phyloP scores from a whole-genome alignment of 2,329 filamentous ascomycete genomes.

The Capronia epimyces region DNA sequence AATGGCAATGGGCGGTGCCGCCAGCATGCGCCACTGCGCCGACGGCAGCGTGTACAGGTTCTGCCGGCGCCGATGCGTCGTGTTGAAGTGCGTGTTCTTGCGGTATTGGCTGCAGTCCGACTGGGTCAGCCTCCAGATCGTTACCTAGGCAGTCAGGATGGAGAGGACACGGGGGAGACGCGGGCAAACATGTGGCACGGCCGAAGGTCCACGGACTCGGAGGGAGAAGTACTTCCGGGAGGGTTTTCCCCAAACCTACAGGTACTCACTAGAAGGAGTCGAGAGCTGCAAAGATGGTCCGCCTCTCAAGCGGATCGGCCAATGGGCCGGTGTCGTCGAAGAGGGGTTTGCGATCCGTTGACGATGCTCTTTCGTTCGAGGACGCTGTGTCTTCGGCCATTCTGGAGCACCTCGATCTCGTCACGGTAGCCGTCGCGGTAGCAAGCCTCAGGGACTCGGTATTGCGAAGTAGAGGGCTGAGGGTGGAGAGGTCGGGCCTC shows the following conservation, averaged over 20 bases:
- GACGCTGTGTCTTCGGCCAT: slow-evolving; percentile 1
- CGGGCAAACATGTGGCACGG: too few species aligned
- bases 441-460: too few species aligned
- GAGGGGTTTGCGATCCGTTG: slow-evolving; percentile 9
- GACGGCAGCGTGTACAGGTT: slow-evolving; percentile 88
- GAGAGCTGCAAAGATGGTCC: slow-evolving; percentile 72
- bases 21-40: slow-evolving; percentile 75
- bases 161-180: background rate
- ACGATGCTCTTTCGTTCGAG: background rate
- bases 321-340: slow-evolving; percentile 55
- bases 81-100: slow-evolving; percentile 77
- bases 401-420: background rate
- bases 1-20: slow-evolving; percentile 74
- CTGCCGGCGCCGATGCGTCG: slow-evolving; percentile 82
- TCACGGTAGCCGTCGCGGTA: too few species aligned
- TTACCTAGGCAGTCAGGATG: background rate
- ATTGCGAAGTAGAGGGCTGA: too few species aligned
- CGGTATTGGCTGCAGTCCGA: slow-evolving; percentile 65
- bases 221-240: background rate
- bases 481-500: too few species aligned
- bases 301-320: slow-evolving; percentile 71
- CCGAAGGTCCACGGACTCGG: too few species aligned
- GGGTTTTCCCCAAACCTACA: too few species aligned
- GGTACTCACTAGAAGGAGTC: slow-evolving; percentile 82
- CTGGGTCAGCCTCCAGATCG: slow-evolving; percentile 14